These are phyloP conservation scores for Solanum lignicaule DNA, from an alignment of 257 asterid genomes.

Conservation along the genomic window DNA sequence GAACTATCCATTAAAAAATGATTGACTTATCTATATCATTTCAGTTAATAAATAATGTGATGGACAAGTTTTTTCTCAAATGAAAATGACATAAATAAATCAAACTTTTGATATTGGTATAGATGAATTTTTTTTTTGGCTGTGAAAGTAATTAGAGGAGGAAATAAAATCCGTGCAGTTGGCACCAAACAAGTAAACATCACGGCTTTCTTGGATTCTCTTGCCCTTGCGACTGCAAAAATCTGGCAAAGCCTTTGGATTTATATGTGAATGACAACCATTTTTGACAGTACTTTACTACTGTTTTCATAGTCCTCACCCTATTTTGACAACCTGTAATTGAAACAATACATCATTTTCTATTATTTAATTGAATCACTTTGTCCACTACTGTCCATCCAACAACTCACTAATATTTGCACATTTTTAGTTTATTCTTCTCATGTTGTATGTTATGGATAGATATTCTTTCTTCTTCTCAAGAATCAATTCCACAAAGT, in stretches of 20 bases:
- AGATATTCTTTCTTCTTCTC: neutral
- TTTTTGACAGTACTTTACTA: neutral
- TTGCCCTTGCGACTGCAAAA: neutral
- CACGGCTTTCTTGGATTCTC: slow-evolving; percentile 1
- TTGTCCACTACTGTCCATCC: neutral
- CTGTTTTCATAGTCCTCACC: neutral
- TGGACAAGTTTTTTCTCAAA: too few species aligned
- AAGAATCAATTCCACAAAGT: neutral
- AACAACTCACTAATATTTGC: neutral
- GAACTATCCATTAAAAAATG: too few species aligned
- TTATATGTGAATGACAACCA: neutral
- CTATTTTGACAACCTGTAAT: neutral
- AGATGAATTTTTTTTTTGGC: too few species aligned
- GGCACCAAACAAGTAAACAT: neutral
- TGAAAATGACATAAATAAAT: too few species aligned
- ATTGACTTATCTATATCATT: too few species aligned
- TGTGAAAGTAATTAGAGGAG: neutral
- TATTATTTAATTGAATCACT: neutral
- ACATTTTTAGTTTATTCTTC: neutral
- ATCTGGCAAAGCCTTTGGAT: neutral
- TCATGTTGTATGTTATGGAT: neutral
- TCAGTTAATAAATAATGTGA: too few species aligned
- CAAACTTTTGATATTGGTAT: too few species aligned
- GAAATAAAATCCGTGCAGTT: slow-evolving; percentile 5
- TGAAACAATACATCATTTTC: neutral